These are phyloP conservation scores for Pichia phayaonensis DNA, from an alignment of 805 yeast species.

Conservation along the genomic window DNA sequence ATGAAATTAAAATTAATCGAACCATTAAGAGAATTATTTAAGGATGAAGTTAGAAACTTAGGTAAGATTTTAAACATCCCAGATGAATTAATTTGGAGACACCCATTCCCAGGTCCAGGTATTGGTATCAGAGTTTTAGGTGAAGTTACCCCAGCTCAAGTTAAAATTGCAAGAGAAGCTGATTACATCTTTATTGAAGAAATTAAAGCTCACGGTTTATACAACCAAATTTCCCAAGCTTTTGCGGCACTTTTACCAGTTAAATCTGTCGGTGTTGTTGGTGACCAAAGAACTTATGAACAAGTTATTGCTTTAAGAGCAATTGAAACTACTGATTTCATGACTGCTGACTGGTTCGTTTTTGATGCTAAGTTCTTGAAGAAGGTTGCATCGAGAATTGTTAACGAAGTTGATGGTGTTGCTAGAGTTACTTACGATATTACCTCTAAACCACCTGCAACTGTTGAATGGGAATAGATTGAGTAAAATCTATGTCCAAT, in stretches of 20 bases:
- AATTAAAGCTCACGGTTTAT: slow-evolving; percentile 87
- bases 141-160: slow-evolving; percentile 89
- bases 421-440: slow-evolving; percentile 98
- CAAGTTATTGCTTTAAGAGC: slow-evolving; percentile 99
- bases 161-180: slow-evolving; percentile 95
- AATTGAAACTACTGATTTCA: slow-evolving; percentile 94
- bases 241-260: slow-evolving; percentile 96
- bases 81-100: slow-evolving; percentile 98
- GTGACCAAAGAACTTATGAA: slow-evolving; percentile 98
- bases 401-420: slow-evolving; percentile 97
- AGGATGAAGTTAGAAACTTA: slow-evolving; percentile 95
- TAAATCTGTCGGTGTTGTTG: slow-evolving; percentile 98
- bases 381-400: slow-evolving; percentile 90
- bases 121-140: slow-evolving; percentile 97
- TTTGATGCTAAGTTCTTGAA: slow-evolving; percentile 90
- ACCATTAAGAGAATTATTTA: slow-evolving; percentile 97
- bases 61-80: slow-evolving; percentile 95
- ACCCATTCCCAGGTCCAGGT: slow-evolving; percentile 99
- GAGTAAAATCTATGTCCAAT: neutral
- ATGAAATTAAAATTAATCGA: slow-evolving; percentile 98
- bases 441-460: slow-evolving; percentile 99
- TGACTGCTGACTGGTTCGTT: slow-evolving; percentile 99
- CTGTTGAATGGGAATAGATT: slow-evolving; percentile 97
- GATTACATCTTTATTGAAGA: slow-evolving; percentile 95
- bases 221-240: slow-evolving; percentile 91